A percentile compares a stretch with the other conserved stretches of the same genome.
Conservation (phyloP, 1,284 basidiomycete genomes). For the Fomitopsis pinicola region DNA sequence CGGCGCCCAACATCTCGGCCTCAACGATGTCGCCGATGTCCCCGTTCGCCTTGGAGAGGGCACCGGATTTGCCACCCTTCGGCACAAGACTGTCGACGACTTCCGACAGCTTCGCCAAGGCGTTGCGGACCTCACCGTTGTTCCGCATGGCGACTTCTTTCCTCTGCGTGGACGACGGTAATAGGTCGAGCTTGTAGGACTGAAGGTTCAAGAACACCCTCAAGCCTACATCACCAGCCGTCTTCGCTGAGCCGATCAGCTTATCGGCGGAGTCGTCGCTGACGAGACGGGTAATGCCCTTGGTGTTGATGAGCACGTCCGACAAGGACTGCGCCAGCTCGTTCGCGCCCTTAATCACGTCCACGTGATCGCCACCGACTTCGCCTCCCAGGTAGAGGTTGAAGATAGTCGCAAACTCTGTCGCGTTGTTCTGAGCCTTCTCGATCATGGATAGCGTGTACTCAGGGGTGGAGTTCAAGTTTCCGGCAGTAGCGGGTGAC, state of each 20-base stretch:
- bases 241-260: constrained; percentile 82
- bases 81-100: constrained; percentile 85
- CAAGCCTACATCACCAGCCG: constrained; percentile 83
- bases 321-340: constrained; percentile 92
- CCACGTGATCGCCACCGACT: constrained; percentile 90
- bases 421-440: constrained; percentile 91
- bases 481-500: constrained; percentile 90
- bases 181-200: constrained; percentile 87
- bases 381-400: constrained; percentile 90
- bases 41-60: constrained; percentile 77
- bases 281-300: constrained; percentile 92
- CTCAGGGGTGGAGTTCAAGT: constrained; percentile 94
- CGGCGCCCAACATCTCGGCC: constrained; percentile 93
- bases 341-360: constrained; percentile 97
- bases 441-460: constrained; percentile 99
- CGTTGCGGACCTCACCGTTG: constrained; percentile 80
- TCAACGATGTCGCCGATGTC: constrained; percentile 97
- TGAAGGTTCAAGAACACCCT: constrained; percentile 95
- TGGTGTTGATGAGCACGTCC: constrained; percentile 90
- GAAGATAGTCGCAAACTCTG: constrained; percentile 94
- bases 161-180: constrained; percentile 65
- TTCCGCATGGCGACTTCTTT: constrained; percentile 89
- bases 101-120: constrained; percentile 84
- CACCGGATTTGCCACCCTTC: constrained; percentile 71
- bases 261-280: constrained; percentile 89